Evolutionary conservation across 345 rosid genomes (phyloP), one percentile per base, ranked within the genome.

Genomic region (Aurinia saxatilis): DNA sequence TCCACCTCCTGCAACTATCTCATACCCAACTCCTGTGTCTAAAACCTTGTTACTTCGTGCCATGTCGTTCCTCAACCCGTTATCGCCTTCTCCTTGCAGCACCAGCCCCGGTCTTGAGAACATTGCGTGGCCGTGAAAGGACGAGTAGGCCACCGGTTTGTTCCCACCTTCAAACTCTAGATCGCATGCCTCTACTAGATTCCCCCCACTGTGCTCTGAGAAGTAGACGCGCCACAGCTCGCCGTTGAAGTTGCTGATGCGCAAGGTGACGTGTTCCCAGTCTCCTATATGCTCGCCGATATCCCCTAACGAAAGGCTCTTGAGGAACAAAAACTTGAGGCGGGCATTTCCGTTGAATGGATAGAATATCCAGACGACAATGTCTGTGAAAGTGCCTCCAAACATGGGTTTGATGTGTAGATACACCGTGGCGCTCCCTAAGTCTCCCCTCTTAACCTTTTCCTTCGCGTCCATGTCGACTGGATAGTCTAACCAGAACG

Each of bases 231-330:
- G 66, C 72, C 72, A 58, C 2, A 91, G 70, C 75, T 82, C 80
- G 2, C 90, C 95, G 36, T 65, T 80, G 63, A 91, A 86, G 63
- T 91, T 91, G 82, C 92, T 91, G 34, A 88, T 57, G 68, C 98
- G 79, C 15, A 91, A 56, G n/a, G 96, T 83, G 42, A 91, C 53
- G 39, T 88, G 96, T 77, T 91, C 98, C 98, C 96, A 91, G 5
- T 91, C 96, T 0, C 98, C 96, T 7, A 87, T 65, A 48, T 90
- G 97, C 44, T 85, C 78, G 5, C 95, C 97, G 29, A 90, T 67
- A 56, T 56, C 78, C 38, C 90, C 90, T 30, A 88, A 12, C 1
- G 77, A 42, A 7, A 84, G 36, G 10, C 70, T 63, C 60, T 60
- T 60, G 60, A 91, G 23, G 61, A 83, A 52, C 45, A 71, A 75